Evolutionary conservation across 176 grass and related monocot genomes (phyloP).

Genomic region (Elymus sibiricus): DNA sequence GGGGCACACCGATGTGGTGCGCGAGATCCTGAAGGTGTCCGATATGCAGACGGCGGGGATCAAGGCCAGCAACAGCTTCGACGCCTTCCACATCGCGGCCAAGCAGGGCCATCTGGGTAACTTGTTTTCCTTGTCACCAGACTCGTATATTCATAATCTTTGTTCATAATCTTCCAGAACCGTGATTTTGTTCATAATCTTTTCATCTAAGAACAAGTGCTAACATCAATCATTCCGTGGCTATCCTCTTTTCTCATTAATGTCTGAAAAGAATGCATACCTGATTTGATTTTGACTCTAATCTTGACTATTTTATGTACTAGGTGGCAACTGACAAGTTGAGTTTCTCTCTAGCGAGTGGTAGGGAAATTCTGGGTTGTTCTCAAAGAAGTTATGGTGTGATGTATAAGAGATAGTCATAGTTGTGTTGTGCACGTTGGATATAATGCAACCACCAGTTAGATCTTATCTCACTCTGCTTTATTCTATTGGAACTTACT

Average conservation of each 20-base stretch:
- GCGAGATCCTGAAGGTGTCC: constrained; percentile 66
- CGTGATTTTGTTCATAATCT: neutral
- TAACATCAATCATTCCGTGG: neutral
- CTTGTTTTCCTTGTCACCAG: neutral
- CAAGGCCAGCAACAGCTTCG: constrained; percentile 81
- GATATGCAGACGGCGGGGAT: constrained; percentile 65
- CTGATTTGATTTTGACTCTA: neutral
- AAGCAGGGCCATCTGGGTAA: constrained; percentile 90
- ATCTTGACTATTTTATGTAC: neutral
- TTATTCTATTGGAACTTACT: neutral
- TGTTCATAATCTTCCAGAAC: too few species aligned
- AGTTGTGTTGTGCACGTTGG: neutral
- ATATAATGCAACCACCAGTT: neutral
- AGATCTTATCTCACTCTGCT: constrained; percentile 9
- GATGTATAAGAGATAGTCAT: neutral
- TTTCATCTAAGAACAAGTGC: neutral
- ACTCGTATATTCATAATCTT: too few species aligned
- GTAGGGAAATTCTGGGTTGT: neutral
- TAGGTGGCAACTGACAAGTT: neutral
- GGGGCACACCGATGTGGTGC: constrained; percentile 66
- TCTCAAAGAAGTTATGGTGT: neutral
- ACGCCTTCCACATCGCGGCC: constrained; percentile 82
- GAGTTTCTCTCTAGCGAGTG: neutral
- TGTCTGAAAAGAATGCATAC: neutral
- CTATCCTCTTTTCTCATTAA: neutral